Conservation (phyloP, 2,329 filamentous ascomycete genomes). For the Furcasterigmium sp. region DNA sequence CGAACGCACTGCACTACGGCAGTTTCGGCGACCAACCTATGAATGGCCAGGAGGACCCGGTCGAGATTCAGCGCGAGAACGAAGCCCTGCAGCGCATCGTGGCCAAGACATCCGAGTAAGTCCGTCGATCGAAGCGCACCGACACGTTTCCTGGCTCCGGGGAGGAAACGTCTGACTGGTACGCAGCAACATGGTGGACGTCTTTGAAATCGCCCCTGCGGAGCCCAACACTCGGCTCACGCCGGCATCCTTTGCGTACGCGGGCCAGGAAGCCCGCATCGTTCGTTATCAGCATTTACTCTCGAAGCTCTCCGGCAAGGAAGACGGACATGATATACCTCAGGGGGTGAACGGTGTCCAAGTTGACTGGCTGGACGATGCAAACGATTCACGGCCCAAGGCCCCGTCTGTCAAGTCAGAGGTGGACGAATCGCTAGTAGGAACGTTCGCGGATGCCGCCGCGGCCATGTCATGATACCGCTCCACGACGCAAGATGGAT, state of each 20-base stretch:
- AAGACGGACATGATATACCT: conserved; percentile 25
- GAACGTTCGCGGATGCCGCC: conserved; percentile 56
- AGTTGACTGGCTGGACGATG: conserved; percentile 52
- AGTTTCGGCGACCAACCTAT: conserved; percentile 55
- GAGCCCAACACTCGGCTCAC: conserved; percentile 30
- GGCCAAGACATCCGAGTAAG: conserved; percentile 59
- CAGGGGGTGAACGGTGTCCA: conserved; percentile 33
- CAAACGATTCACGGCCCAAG: conserved; percentile 37
- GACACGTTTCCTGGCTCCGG: too few species aligned
- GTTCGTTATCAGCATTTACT: conserved; percentile 58
- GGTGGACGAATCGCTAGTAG: conserved; percentile 43
- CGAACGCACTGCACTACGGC: conserved; percentile 54
- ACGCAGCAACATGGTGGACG: conserved; percentile 60
- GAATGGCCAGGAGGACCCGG: conserved; percentile 51
- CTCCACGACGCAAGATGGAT: not conserved
- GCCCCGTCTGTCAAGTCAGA: conserved; percentile 30
- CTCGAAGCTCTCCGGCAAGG: conserved; percentile 47
- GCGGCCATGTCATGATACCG: conserved; percentile 37
- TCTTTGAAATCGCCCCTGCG: conserved; percentile 59
- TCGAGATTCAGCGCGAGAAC: conserved; percentile 58
- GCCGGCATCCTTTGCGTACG: conserved; percentile 38
- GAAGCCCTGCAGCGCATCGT: conserved; percentile 61
- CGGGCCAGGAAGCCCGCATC: conserved; percentile 50
- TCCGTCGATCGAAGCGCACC: conserved; percentile 8
- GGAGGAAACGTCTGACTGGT: too few species aligned